Conservation (phyloP, 371 early-diverging fungal species). For the Mortierella sp. region DNA sequence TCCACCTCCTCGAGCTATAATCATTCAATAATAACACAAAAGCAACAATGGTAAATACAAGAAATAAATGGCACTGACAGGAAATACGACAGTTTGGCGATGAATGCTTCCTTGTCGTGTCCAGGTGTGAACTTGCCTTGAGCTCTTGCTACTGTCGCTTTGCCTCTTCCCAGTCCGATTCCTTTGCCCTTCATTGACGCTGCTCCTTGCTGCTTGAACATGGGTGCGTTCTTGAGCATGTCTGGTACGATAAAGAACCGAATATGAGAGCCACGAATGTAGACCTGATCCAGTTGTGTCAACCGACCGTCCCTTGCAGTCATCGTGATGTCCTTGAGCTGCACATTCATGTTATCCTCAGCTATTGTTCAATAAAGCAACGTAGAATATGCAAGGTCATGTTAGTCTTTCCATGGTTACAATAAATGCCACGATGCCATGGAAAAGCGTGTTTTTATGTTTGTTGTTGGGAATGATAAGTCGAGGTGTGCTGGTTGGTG, state of each 20-base stretch:
- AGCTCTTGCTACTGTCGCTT: conserved; percentile 89
- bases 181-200: conserved; percentile 87
- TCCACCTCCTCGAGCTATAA: conserved; percentile 63
- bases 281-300: conserved; percentile 94
- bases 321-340: conserved; percentile 92
- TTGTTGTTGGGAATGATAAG: not conserved
- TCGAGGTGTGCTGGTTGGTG: not conserved
- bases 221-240: conserved; percentile 98
- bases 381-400: not conserved
- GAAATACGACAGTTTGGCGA: too few relatives aligned
- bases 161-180: conserved; percentile 88
- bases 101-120: too few relatives aligned
- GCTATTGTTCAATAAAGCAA: conserved; percentile 61
- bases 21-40: not conserved
- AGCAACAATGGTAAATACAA: not conserved
- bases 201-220: conserved; percentile 92
- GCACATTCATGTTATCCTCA: conserved; percentile 99
- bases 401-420: not conserved
- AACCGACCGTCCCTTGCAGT: conserved; percentile 93
- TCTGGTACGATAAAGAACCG: conserved; percentile 98
- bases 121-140: conserved; percentile 79
- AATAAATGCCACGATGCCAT: not conserved
- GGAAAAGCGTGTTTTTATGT: not conserved
- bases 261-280: conserved; percentile 96
- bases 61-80: too few relatives aligned